Base-by-base conservation (phyloP, 2,329 filamentous ascomycete species). In the Alternaria brassicae region DNA sequence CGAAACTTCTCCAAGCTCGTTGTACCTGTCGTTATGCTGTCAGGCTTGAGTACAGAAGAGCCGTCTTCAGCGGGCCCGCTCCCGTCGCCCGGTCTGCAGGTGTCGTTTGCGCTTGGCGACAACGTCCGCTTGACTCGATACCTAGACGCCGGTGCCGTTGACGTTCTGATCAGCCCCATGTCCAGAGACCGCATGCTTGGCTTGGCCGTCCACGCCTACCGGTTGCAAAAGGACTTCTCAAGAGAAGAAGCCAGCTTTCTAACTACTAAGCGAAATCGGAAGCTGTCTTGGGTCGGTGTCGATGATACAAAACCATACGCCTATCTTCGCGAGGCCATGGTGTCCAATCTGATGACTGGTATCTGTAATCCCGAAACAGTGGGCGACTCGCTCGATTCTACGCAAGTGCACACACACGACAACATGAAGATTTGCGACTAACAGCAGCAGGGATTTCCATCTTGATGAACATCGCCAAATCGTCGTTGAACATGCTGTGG, bases 241-340 rank as follows among this genome's bases (percentile, higher is more conserved):
- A 88, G 86, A 71, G 90, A 93, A 71, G 89, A 92, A 72, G 85
- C 89, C 59, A 86, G 88, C 17, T 85, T 93, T 61, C 75, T 93
- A 56, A 89, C 91, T 60, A 83, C 90, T 59, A 90, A 89, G 72
- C 88, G 89, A 67, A 88, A 89, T 42, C 86, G 93, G 55, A 96
- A 96, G 77, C 87, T 92, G 53, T 97, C 93, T 0, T 97, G 93
- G 93, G 92, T 97, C 40, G 93, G 93, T 25, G 85, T 96, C 10
- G 87, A 91, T 71, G 91, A 94, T 67, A 87, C 92, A 68, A 90
- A 93, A 74, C 92, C 93, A 1, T 97, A 93, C 79, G 89, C 92
- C 15, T 97, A 97, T 78, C 81, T 97, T 54, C 86, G 93, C 60
- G 93, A 97, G 80, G 91, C 91, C 49, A 97, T 97, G 92, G 93